A percentile compares a stretch with the other conserved stretches of the same genome.
Evolutionary conservation across 2,329 filamentous ascomycete species (phyloP).

Genomic region (Fusarium xyrophilum): DNA sequence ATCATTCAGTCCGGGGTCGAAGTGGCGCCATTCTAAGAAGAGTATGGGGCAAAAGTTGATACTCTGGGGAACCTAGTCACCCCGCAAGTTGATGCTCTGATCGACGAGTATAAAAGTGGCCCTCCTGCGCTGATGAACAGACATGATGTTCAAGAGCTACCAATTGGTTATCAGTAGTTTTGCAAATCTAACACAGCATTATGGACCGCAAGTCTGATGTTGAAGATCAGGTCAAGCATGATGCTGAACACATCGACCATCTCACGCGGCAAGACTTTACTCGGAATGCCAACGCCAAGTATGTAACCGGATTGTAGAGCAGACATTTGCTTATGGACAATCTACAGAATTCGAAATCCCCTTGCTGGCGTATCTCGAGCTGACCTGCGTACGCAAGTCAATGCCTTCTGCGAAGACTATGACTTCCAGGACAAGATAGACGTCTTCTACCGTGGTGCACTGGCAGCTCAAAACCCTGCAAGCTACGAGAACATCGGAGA

Average conservation of each 20-base stretch:
- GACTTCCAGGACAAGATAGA: constrained; percentile 40
- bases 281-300: constrained; percentile 45
- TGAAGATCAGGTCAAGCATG: constrained; percentile 30
- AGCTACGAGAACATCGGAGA: constrained; percentile 34
- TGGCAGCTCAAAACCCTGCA: constrained; percentile 40
- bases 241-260: constrained; percentile 33
- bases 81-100: constrained; percentile 2
- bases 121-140: neutral
- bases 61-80: neutral
- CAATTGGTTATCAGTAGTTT: neutral
- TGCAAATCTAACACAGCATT: no score
- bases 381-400: constrained; percentile 34
- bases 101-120: constrained; percentile 11
- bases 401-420: constrained; percentile 39
- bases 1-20: neutral
- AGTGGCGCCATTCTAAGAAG: neutral
- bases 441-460: constrained; percentile 41
- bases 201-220: constrained; percentile 23
- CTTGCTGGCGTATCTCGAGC: constrained; percentile 36
- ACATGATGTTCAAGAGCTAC: neutral
- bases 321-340: no score
- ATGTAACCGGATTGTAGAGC: neutral
- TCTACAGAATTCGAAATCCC: constrained; percentile 40
- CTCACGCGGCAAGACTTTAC: constrained; percentile 32
- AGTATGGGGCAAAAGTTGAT: neutral